Conservation (phyloP, 805 yeast species). For the Yarrowia sp. region DNA sequence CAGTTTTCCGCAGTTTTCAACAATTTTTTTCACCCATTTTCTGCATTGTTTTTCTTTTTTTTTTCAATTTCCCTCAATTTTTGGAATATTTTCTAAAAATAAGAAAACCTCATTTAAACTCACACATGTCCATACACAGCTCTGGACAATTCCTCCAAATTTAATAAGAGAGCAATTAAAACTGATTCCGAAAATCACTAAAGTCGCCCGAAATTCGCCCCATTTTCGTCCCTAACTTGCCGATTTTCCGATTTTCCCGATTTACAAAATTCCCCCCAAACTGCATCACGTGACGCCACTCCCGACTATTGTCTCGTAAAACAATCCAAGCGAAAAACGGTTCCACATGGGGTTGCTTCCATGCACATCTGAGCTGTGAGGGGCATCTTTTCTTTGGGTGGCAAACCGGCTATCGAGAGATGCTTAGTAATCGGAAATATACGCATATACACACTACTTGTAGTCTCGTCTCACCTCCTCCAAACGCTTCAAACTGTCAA, state of each 20-base stretch:
- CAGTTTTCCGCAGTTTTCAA: too few species aligned
- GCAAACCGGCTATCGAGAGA: not conserved
- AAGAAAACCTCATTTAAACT: not conserved
- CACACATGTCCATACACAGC: too few species aligned
- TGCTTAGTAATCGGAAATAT: not conserved
- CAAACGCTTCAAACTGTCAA: too few species aligned
- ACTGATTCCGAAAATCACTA: too few species aligned
- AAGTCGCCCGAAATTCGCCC: too few species aligned
- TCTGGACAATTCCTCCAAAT: too few species aligned
- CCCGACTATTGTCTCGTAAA: constrained; percentile 3
- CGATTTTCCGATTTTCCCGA: too few species aligned
- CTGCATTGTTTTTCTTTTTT: not conserved
- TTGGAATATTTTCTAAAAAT: not conserved
- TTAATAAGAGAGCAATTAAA: too few species aligned
- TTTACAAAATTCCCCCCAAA: too few species aligned
- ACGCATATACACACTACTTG: too few species aligned
- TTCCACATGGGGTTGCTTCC: not conserved
- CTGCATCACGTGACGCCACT: not conserved
- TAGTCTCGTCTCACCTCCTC: too few species aligned
- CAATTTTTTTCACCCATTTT: not conserved
- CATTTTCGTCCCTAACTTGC: too few species aligned
- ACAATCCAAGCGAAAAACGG: constrained; percentile 14
- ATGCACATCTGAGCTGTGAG: constrained; percentile 10
- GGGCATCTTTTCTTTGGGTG: not conserved
- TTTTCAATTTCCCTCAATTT: not conserved